A percentile compares a stretch with the other conserved stretches of the same genome.
These are phyloP conservation scores for Entelexis sorbosivorans DNA, from an alignment of 1,139 yeast genomes.

Conservation along the genomic window DNA sequence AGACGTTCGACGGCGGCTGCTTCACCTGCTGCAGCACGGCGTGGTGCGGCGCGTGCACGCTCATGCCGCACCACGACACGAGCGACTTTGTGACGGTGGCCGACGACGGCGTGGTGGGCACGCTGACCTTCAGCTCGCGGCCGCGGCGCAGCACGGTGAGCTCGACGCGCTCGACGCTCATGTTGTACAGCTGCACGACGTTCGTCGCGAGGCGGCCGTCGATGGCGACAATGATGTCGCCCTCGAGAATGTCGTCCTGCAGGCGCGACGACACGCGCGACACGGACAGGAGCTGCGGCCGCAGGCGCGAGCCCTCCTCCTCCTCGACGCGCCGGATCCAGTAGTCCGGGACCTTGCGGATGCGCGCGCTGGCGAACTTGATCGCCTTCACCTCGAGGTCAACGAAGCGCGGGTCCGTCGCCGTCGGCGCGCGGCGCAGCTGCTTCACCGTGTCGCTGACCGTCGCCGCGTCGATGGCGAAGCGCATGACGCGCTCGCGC, in stretches of 20 bases:
- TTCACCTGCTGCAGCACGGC: constrained; percentile 68
- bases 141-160: constrained; percentile 60
- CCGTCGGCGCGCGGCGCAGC: constrained; percentile 35
- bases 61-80: constrained; percentile 73
- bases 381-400: constrained; percentile 70
- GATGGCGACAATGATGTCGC: constrained; percentile 66
- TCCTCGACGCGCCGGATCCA: constrained; percentile 67
- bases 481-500: constrained; percentile 52
- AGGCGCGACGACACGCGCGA: constrained; percentile 58
- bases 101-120: constrained; percentile 51
- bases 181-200: constrained; percentile 50
- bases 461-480: constrained; percentile 65
- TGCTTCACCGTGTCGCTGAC: constrained; percentile 46
- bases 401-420: constrained; percentile 43
- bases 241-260: constrained; percentile 37
- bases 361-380: constrained; percentile 64
- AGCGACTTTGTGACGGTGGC: constrained; percentile 54
- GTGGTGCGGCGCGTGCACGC: constrained; percentile 56
- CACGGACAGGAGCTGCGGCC: constrained; percentile 58
- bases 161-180: constrained; percentile 38
- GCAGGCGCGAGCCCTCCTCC: constrained; percentile 41
- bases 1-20: constrained; percentile 69
- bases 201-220: constrained; percentile 54
- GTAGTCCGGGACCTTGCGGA: constrained; percentile 72
- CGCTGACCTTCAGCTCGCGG: constrained; percentile 43